phyloP scores from a whole-genome alignment of 2,329 filamentous ascomycete genomes.

The Sporothrix brunneoviolacea region DNA sequence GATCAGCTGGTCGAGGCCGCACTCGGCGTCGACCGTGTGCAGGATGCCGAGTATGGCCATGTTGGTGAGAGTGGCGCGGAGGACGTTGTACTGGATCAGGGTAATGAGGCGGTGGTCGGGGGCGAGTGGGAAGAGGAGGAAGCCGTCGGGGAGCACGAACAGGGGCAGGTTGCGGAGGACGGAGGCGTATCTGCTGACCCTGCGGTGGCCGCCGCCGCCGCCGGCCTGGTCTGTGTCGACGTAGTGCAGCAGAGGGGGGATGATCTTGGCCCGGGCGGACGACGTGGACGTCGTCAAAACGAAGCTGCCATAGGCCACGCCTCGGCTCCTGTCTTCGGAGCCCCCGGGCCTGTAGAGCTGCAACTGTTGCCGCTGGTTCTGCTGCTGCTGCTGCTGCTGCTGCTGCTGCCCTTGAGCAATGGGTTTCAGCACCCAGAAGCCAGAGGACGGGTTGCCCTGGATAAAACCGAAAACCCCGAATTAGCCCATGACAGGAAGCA shows the following conservation, averaged over 20 bases:
- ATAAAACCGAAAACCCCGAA: no score
- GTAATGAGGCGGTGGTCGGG: conserved; percentile 18
- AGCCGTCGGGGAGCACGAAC: not conserved
- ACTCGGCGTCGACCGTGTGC: conserved; percentile 8
- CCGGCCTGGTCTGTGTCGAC: no score
- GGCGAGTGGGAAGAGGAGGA: conserved; percentile 14
- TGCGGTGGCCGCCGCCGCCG: no score
- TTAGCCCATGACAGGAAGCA: no score
- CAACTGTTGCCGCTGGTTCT: not conserved
- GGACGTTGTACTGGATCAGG: conserved; percentile 19
- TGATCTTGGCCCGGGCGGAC: not conserved
- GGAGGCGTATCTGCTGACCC: not conserved
- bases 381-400: no score
- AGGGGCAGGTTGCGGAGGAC: not conserved
- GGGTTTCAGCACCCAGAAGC: conserved; percentile 12
- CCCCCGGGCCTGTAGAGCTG: not conserved
- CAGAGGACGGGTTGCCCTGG: conserved; percentile 1
- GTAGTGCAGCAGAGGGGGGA: conserved; percentile 1
- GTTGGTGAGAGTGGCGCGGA: conserved; percentile 16
- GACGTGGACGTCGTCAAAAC: not conserved
- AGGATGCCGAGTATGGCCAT: conserved; percentile 11
- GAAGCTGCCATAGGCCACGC: not conserved
- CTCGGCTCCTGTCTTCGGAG: no score
- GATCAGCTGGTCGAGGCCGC: conserved; percentile 7
- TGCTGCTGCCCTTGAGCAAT: not conserved